Evolutionary conservation across 148 eudicot genomes (phyloP).

Genomic region (Vaccinium macrocarpon): DNA sequence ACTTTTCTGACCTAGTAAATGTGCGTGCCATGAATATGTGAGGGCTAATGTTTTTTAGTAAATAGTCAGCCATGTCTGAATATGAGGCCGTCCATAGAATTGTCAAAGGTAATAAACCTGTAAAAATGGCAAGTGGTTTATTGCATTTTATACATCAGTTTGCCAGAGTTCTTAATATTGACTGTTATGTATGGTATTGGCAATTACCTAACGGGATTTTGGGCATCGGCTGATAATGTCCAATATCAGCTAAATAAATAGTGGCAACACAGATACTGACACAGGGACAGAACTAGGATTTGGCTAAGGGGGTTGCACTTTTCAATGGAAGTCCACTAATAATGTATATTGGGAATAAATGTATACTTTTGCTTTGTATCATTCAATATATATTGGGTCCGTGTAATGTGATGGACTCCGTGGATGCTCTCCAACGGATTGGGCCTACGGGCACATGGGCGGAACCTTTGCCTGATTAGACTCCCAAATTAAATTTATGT

Average conservation of each 20-base stretch:
- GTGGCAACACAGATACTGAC: neutral
- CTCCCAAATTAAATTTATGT: too few species aligned
- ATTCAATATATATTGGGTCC: too few species aligned
- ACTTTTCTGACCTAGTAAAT: neutral
- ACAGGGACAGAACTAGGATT: too few species aligned
- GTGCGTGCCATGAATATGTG: neutral
- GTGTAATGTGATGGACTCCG: too few species aligned
- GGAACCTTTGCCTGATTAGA: too few species aligned
- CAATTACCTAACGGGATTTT: neutral
- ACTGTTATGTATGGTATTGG: neutral
- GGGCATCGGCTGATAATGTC: neutral
- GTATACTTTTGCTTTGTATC: too few species aligned
- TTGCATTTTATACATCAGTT: neutral
- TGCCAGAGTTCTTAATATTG: neutral
- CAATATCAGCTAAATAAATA: neutral
- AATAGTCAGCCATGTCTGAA: neutral
- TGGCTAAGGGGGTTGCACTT: too few species aligned
- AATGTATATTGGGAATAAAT: too few species aligned
- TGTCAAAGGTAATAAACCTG: neutral
- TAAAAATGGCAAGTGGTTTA: neutral
- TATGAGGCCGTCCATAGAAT: neutral
- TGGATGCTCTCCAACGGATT: too few species aligned
- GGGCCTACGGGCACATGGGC: too few species aligned
- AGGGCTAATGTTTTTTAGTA: neutral
- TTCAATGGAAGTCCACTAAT: too few species aligned